These are phyloP conservation scores for Crithidia fasciculata DNA, from an alignment of 208 protist genomes.

Conservation along the genomic window DNA sequence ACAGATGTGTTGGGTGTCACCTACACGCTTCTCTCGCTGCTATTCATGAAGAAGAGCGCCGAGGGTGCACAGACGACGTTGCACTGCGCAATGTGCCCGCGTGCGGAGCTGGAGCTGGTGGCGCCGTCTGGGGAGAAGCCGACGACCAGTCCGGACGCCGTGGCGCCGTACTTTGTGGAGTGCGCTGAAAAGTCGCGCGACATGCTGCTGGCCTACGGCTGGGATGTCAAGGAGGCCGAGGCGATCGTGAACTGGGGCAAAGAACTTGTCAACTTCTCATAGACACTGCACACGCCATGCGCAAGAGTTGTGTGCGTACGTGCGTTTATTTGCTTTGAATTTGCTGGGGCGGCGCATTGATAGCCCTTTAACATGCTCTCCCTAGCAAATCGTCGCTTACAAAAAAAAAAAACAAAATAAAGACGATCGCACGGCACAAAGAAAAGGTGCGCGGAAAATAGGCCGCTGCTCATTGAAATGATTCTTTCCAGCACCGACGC, in stretches of 20 bases:
- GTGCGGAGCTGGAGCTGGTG: conserved; percentile 75
- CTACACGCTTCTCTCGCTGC: conserved; percentile 15
- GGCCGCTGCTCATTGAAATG: no score
- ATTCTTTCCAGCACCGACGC: no score
- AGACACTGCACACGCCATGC: no score
- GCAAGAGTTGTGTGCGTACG: no score
- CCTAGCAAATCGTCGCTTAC: no score
- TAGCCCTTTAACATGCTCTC: no score
- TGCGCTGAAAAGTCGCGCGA: conserved; percentile 70
- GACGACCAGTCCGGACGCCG: conserved; percentile 25
- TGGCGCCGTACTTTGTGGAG: conserved; percentile 88
- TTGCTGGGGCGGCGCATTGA: no score
- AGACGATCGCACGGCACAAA: no score
- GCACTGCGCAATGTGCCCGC: conserved; percentile 86
- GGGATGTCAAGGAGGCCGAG: conserved; percentile 80
- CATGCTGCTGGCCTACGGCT: conserved; percentile 74
- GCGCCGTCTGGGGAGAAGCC: conserved; percentile 24
- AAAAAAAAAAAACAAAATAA: no score
- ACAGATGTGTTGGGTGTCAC: conserved; percentile 23
- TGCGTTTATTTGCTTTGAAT: no score
- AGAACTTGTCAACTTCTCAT: no score
- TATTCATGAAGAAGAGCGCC: conserved; percentile 19
- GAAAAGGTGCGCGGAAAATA: no score
- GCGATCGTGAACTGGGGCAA: conserved; percentile 71
- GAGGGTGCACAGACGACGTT: conserved; percentile 68